Evolutionary conservation across 1,284 basidiomycete genomes (phyloP).

Genomic region (Phylloboletellus chloephorus): DNA sequence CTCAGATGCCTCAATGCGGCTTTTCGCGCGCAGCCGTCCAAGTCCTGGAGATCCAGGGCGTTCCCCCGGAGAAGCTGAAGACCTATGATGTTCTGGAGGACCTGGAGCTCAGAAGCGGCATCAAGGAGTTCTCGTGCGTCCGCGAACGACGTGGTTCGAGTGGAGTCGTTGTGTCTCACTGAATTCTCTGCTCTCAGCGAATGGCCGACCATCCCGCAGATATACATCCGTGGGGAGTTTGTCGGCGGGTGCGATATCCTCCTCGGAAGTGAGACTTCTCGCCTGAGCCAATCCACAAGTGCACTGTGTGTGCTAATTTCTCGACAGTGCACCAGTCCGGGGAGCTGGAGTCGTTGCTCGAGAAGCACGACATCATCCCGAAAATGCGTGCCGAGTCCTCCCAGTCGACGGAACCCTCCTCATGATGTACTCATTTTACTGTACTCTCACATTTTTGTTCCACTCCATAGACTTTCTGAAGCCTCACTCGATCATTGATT

Average conservation of each 20-base stretch:
- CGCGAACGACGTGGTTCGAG: background rate
- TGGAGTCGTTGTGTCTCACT: background rate
- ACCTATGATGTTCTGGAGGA: constrained; percentile 92
- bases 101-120: constrained; percentile 72
- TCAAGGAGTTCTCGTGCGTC: constrained; percentile 94
- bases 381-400: constrained; percentile 16
- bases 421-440: constrained; percentile 6
- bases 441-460: background rate
- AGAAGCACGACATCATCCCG: constrained; percentile 66
- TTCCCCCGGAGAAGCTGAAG: constrained; percentile 73
- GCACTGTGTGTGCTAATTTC: constrained; percentile 1
- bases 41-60: constrained; percentile 84
- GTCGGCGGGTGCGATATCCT: constrained; percentile 96
- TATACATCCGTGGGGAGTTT: constrained; percentile 94
- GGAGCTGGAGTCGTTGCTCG: constrained; percentile 82
- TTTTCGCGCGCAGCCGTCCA: constrained; percentile 94
- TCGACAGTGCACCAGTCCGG: constrained; percentile 90
- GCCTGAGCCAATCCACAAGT: background rate
- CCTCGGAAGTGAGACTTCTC: constrained; percentile 68
- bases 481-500: background rate
- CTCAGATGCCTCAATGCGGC: constrained; percentile 83
- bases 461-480: constrained; percentile 5
- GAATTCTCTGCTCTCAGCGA: constrained; percentile 48
- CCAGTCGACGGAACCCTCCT: constrained; percentile 12
- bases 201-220: constrained; percentile 97